phyloP scores from a whole-genome alignment of 805 yeast species.

The Yarrowia porcina region DNA sequence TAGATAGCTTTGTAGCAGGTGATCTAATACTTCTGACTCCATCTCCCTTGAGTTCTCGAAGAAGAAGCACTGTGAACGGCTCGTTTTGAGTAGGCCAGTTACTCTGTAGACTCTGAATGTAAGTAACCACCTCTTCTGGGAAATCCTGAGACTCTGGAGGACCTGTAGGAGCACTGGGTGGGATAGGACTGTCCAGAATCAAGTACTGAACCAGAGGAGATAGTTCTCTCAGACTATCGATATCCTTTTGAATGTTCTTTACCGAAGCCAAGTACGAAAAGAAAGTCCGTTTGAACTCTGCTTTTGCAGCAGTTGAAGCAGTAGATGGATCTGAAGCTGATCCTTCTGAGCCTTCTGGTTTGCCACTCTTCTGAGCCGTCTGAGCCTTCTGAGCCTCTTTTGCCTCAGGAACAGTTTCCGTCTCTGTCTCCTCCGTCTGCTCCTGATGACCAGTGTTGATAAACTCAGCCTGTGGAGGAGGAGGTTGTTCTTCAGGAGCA shows the following conservation, averaged over 20 bases:
- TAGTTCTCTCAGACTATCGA: background rate
- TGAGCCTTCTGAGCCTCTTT: too few relatives aligned
- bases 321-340: background rate
- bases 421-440: too few relatives aligned
- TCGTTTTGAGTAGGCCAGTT: background rate
- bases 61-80: background rate
- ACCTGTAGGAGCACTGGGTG: background rate
- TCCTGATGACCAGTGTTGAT: background rate
- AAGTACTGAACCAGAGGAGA: constrained; percentile 5
- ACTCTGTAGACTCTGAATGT: background rate
- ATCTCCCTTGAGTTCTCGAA: constrained; percentile 9
- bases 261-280: background rate
- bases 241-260: background rate
- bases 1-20: background rate
- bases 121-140: constrained; percentile 1
- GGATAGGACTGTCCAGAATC: constrained; percentile 6
- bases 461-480: background rate
- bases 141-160: background rate
- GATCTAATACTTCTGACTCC: constrained; percentile 6
- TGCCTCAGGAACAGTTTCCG: too few relatives aligned
- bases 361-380: too few relatives aligned
- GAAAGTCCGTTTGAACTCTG: too few relatives aligned
- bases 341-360: background rate
- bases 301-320: background rate
- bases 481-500: background rate